Conservation (phyloP, 2,329 filamentous ascomycete species). For the Thielaviopsis euricoi region DNA sequence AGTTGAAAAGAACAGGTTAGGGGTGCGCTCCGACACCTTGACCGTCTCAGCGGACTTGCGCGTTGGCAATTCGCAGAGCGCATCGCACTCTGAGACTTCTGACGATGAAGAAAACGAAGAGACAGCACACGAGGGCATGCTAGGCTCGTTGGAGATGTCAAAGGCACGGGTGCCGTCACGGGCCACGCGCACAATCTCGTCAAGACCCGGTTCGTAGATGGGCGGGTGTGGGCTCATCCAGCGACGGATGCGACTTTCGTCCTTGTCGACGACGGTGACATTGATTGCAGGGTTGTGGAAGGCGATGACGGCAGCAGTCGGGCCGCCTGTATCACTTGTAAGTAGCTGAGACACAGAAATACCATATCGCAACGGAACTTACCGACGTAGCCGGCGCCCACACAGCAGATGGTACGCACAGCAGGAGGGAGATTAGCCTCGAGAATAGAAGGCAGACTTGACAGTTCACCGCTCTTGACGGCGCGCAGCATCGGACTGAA, state of each 20-base stretch:
- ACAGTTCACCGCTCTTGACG: no score
- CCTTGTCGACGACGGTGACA: constrained; percentile 61
- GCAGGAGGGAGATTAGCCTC: neutral
- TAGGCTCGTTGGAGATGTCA: constrained; percentile 23
- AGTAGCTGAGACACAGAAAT: neutral
- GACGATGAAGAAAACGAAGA: neutral
- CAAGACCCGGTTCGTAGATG: constrained; percentile 58
- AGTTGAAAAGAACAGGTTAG: constrained; percentile 61
- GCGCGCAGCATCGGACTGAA: no score
- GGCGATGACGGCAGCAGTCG: constrained; percentile 59
- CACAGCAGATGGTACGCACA: constrained; percentile 50
- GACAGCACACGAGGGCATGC: constrained; percentile 14
- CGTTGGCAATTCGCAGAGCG: neutral
- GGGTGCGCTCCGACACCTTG: constrained; percentile 27
- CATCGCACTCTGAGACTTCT: neutral
- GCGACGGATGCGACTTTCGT: constrained; percentile 45
- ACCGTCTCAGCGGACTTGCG: constrained; percentile 13
- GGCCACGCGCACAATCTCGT: constrained; percentile 48
- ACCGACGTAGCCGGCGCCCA: constrained; percentile 65
- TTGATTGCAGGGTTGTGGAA: constrained; percentile 53
- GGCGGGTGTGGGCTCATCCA: constrained; percentile 63
- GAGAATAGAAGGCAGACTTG: neutral
- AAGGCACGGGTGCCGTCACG: constrained; percentile 38
- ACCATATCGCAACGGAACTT: constrained; percentile 19
- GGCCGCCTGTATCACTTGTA: constrained; percentile 36